Base-by-base conservation (phyloP, 73 alveolate species). In the Paramecium bursaria region DNA sequence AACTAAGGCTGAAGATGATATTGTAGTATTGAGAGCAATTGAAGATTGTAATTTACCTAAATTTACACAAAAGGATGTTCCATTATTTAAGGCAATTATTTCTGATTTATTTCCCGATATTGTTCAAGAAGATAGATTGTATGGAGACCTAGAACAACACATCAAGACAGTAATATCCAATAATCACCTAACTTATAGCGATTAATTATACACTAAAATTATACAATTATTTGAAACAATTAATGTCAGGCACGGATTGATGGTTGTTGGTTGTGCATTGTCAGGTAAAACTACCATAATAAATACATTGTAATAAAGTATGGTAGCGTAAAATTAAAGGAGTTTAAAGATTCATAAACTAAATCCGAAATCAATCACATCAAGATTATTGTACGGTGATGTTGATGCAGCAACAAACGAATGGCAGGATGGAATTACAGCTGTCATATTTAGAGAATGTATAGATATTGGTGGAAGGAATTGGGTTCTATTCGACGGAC, bases 371-470 rank as follows among this genome's bases (percentile, higher is more conserved):
- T 94, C 98, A 48, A 92, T 93, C 51, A 91, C 98, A 21, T 96
- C 92, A 86, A 97, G 94, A 33, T 90, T 95, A 74, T 95, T 98
- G 53, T 98, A 96, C 87, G 98, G 99, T 0, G 99, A 97, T 75
- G 96, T 96, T 60, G 99, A 98, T 91, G 88, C 87, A 86, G 98
- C 93, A 67, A 91, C 99, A 29, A 98, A 97, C 60, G 99, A 98
- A 90, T 98, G 99, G 99, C 77, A 95, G 7, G 98, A 95, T 90
- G 99, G 99, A 86, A 96, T 97, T 25, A 91, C 97, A 0, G 99
- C 99, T 5, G 93, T 91, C 4, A 90, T 92, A 3, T 94, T 96
- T 46, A 97, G 97, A 88, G 98, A 93, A 57, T 92, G 95, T 85
- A 94, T 95, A 22, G 96, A 93, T 21, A 97, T 93, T 75, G 94